Evolutionary conservation across 352 stramenopile species (phyloP).

Genomic region (Phytophthora syringae): DNA sequence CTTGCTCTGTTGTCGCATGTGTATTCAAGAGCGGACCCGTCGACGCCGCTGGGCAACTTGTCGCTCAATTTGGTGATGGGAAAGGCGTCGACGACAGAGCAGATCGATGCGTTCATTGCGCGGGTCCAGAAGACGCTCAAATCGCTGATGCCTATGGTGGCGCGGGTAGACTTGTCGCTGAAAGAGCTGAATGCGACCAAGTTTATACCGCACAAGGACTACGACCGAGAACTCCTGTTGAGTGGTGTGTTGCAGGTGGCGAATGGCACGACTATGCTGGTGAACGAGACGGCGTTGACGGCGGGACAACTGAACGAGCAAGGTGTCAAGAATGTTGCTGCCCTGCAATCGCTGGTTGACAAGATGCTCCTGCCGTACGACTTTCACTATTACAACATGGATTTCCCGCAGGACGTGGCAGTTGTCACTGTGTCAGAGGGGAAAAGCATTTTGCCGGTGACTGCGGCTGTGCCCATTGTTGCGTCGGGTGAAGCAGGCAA

Average conservation of each 20-base stretch:
- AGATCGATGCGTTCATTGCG: constrained; percentile 28
- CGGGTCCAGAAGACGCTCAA: constrained; percentile 40
- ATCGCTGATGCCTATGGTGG: constrained; percentile 62
- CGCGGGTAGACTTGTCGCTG: constrained; percentile 65
- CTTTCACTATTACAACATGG: constrained; percentile 87
- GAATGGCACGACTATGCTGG: constrained; percentile 66
- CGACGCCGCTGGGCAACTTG: constrained; percentile 74
- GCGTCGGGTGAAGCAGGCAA: constrained; percentile 2
- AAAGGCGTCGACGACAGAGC: constrained; percentile 20
- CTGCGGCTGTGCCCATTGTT: constrained; percentile 52
- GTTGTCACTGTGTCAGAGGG: constrained; percentile 72
- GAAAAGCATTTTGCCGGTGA: constrained; percentile 78
- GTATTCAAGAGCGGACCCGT: constrained; percentile 64
- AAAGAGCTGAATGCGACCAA: constrained; percentile 59
- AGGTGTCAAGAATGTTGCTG: constrained; percentile 76
- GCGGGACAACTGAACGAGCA: constrained; percentile 72
- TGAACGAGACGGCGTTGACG: constrained; percentile 74
- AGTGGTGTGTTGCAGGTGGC: constrained; percentile 67
- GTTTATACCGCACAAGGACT: constrained; percentile 83
- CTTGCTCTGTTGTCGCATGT: constrained; percentile 77
- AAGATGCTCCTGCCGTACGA: constrained; percentile 87
- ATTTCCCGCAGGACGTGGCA: constrained; percentile 80
- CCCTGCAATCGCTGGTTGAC: constrained; percentile 71
- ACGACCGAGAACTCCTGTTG: constrained; percentile 65
- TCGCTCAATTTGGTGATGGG: constrained; percentile 70